A percentile compares a stretch with the other conserved stretches of the same genome.
phyloP scores from a whole-genome alignment of 306 rosid genomes.

The Cucurbita moschata region DNA sequence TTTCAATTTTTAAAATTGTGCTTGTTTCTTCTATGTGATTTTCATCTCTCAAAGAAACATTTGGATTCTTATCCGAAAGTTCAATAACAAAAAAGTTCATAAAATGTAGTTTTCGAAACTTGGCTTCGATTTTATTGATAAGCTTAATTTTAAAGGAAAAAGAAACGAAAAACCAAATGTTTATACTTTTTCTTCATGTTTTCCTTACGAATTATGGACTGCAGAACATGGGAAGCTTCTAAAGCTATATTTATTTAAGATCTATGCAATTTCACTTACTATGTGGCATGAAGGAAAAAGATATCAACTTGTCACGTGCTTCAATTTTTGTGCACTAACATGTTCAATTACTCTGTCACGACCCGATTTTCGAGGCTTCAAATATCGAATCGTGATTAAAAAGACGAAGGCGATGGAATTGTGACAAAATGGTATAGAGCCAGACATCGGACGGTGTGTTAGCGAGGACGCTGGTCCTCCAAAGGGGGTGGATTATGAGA shows the following conservation, averaged over 20 bases:
- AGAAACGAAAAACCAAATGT: too few species aligned
- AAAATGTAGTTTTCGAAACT: neutral
- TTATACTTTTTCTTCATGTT: neutral
- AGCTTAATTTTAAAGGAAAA: too few species aligned
- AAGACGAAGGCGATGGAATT: too few species aligned
- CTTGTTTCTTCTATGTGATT: neutral
- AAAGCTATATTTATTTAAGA: neutral
- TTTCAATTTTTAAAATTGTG: neutral
- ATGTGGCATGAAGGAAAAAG: neutral
- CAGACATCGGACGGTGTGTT: too few species aligned
- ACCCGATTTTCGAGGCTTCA: too few species aligned
- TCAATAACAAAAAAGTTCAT: too few species aligned
- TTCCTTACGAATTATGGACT: neutral
- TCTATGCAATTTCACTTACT: neutral
- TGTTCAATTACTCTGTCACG: neutral
- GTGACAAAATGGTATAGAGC: too few species aligned
- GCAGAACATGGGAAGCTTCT: neutral
- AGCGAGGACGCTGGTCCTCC: too few species aligned
- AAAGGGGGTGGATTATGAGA: too few species aligned
- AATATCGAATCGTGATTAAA: too few species aligned
- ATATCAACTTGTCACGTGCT: neutral
- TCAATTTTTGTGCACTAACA: neutral
- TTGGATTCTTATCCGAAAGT: neutral
- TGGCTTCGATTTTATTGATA: too few species aligned
- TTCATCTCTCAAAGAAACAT: neutral